These are phyloP conservation scores for Aspergillus awamori DNA, from an alignment of 2,329 filamentous ascomycete genomes.

Conservation along the genomic window DNA sequence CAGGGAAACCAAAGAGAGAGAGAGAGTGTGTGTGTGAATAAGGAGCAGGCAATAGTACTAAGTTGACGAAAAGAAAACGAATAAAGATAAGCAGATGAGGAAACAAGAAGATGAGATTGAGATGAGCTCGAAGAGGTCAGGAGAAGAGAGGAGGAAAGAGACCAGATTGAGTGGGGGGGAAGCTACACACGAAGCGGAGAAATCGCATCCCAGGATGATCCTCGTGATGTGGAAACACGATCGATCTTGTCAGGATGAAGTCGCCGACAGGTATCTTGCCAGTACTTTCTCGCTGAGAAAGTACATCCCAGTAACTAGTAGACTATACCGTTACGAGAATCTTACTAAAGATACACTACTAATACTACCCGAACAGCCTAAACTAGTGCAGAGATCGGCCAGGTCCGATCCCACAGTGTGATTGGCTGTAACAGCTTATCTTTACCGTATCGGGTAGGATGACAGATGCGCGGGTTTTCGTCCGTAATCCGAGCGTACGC, in stretches of 20 bases:
- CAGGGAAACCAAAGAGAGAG: neutral
- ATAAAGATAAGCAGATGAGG: neutral
- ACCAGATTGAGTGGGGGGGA: too few species aligned
- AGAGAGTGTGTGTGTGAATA: neutral
- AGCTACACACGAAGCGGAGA: too few species aligned
- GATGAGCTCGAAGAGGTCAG: too few species aligned
- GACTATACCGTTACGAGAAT: neutral
- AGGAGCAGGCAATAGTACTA: neutral
- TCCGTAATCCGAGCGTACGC: slow-evolving; percentile 3
- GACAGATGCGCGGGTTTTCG: neutral
- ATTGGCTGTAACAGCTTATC: neutral
- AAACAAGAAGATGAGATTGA: too few species aligned
- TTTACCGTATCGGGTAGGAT: neutral
- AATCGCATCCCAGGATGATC: too few species aligned
- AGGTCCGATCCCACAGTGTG: neutral
- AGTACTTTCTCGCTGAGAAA: neutral
- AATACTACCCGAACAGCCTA: neutral
- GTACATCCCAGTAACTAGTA: neutral
- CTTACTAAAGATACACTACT: neutral
- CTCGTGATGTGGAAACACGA: neutral
- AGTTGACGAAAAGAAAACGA: neutral
- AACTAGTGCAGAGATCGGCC: neutral
- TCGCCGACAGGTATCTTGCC: neutral
- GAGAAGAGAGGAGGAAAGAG: too few species aligned
- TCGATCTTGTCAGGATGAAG: neutral